phyloP scores from a whole-genome alignment of 2,329 filamentous ascomycete genomes.

The Fusarium sp. region DNA sequence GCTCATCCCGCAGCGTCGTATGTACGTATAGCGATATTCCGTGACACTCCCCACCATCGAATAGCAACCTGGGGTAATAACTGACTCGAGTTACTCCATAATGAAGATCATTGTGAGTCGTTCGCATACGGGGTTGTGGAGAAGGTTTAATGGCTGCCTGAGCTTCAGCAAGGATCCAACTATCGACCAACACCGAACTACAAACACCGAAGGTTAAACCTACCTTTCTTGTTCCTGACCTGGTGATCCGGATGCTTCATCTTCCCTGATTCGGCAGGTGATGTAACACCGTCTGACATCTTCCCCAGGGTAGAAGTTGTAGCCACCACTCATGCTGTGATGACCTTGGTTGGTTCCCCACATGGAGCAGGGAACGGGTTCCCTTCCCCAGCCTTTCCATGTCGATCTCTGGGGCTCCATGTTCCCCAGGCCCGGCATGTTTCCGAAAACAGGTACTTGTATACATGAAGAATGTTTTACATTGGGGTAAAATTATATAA shows the following conservation, averaged over 20 bases:
- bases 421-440: neutral
- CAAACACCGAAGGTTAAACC: neutral
- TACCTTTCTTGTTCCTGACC: neutral
- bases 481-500: neutral
- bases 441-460: neutral
- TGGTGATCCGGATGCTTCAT: neutral
- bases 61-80: neutral
- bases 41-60: neutral
- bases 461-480: neutral
- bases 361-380: neutral
- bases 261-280: neutral
- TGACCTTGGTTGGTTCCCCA: neutral
- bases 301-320: neutral
- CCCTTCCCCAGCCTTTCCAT: neutral
- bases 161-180: neutral
- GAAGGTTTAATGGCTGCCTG: neutral
- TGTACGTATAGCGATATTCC: neutral
- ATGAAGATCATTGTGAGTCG: neutral
- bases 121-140: neutral
- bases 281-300: neutral
- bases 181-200: neutral
- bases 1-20: neutral
- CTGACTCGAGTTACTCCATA: neutral
- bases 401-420: slow-evolving; percentile 9
- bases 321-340: slow-evolving; percentile 1